These are phyloP conservation scores for Durio zibethinus DNA, from an alignment of 345 rosid species.

Conservation along the genomic window DNA sequence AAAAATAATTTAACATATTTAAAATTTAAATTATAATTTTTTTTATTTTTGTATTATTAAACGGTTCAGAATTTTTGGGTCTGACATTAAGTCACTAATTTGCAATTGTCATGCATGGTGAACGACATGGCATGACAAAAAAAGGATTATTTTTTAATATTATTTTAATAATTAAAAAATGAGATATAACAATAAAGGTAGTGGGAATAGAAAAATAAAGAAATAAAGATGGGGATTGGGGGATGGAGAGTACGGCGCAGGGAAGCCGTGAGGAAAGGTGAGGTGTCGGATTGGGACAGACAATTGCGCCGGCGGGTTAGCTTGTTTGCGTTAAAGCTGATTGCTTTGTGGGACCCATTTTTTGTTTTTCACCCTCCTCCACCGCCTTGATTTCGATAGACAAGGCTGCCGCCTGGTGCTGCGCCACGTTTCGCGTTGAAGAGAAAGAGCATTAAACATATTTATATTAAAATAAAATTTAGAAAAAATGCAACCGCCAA, in stretches of 20 bases:
- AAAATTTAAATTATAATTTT: too few relatives aligned
- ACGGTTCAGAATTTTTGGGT: not conserved
- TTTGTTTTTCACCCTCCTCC: not conserved
- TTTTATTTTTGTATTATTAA: too few relatives aligned
- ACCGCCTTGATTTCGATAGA: not conserved
- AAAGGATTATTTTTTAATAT: not conserved
- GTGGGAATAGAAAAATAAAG: not conserved
- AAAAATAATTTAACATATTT: too few relatives aligned
- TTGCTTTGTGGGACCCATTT: conserved; percentile 15
- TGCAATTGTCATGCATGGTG: not conserved
- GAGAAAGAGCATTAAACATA: not conserved
- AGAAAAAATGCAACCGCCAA: conserved; percentile 6
- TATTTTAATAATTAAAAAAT: not conserved
- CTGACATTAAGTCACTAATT: not conserved
- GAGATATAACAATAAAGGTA: too few relatives aligned
- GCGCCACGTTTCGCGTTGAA: conserved; percentile 28
- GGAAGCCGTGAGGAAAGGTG: conserved; percentile 16
- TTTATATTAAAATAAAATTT: not conserved
- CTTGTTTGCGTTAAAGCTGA: conserved; percentile 22
- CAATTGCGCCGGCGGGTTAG: conserved; percentile 34
- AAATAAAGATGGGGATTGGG: not conserved
- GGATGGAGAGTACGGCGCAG: conserved; percentile 18
- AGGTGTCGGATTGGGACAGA: conserved; percentile 37
- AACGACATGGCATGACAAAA: not conserved
- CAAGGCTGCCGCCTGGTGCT: conserved; percentile 18